Evolutionary conservation across 805 yeast species (phyloP), one percentile per base, ranked within the genome.

Genomic region (Sugiyamaella boreocaroliniensis): DNA sequence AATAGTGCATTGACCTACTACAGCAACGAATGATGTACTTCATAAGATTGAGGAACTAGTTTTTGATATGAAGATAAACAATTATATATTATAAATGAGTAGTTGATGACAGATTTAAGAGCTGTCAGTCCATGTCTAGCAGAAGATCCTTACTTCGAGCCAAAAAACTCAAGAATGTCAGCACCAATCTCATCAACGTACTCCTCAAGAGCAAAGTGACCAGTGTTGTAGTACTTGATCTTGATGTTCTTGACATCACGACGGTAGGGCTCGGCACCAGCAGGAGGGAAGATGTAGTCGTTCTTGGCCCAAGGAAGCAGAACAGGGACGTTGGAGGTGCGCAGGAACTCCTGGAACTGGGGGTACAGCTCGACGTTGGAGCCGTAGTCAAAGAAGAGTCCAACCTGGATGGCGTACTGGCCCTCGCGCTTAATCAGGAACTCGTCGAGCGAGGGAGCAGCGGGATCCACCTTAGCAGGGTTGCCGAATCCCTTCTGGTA

Each of bases 241-340:
- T 61, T 64, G 8, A 64, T 60, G 29, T 64, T 58, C 22, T 60
- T 62, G 7, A 59, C 57, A 53, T 74, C 76, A 55, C 61, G 65
- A 52, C 59, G 63, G 57, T 49, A 73, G 11, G 75, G 74, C 20
- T 66, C 65, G 18, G 75, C 76, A 2, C 76, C 77, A 18, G 58
- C 65, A 11, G 55, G 49, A 10, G 57, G 60, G 56, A 74, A 74
- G 42, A 73, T 67, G 19, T 40, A 26, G 50, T 74, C 77, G 46
- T 73, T 71, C 45, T 64, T 61, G 11, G 78, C 78, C 78, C 78
- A 74, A 29, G 62, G 59, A 6, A 66, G 68, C 37, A 74, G 62
- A 6, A 70, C 60, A 10, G 76, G 76, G 14, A 71, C 60, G 37
- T 66, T 50, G 2, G 68, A 51, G 10, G 54, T 47, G 46, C 69